Evolutionary conservation across 148 eudicot species (phyloP), one percentile per base, ranked within the genome.

Genomic region (Rhododendron ferrugineum): DNA sequence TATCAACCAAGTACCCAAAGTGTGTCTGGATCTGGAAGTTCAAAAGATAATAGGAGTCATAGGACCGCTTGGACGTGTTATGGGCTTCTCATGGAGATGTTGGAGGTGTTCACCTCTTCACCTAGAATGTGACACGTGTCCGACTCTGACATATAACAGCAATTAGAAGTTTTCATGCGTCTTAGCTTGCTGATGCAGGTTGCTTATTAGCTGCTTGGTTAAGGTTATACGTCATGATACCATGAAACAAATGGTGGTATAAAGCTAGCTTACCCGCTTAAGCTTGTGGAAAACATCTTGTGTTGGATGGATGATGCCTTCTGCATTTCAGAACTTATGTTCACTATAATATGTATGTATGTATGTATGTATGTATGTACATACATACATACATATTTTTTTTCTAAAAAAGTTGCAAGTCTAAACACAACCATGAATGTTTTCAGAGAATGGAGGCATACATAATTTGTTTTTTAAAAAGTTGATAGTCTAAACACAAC

Each of bases 401-500:
- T 42, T 42, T 5, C n/a, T n/a, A 0, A 6, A 6, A 9, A 46
- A 7, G 49, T 46, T 46, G 49, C 49, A 46, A 46, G 11, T 46
- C 0, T 46, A 9, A 46, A 54, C 60, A 14, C 18, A 54, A 49
- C 42, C n/a, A 15, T 76, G 40, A 60, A 86, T 78, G 78, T 50
- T 6, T 85, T 88, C 89, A 96, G 98, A 73, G 94, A 96, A 86
- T 95, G 99, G 98, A 91, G 90, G 77, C 85, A 89, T 6, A 5
- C 44, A 40, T 40, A 40, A 9, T 46, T 46, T 9, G 5, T 42
- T 42, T 5, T n/a, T n/a, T 6, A 6, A 6, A 9, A 46, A 7
- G 49, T 46, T 46, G 49, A 11, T 9, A 46, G 11, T 46, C 0
- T 46, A 9, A 46, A 54, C 60, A 14, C 18, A 54, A 49, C 42